Evolutionary conservation across 139 green algal genomes (phyloP).

Genomic region (Volvox reticuliferus): DNA sequence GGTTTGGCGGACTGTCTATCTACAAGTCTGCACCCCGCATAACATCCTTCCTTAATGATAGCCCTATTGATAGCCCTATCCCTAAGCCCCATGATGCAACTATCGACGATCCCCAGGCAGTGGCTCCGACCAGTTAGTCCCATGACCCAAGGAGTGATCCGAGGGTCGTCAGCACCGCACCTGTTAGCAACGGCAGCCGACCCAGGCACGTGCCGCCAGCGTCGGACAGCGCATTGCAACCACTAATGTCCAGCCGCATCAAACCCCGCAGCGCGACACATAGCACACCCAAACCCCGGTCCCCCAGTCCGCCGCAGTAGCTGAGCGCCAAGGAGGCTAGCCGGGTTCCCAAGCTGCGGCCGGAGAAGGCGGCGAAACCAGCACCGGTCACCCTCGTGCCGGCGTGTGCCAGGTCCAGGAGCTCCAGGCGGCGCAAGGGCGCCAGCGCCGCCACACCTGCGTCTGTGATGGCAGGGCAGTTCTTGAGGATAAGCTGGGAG

Average conservation of each 20-base stretch:
- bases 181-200: slow-evolving; percentile 52
- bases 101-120: no score
- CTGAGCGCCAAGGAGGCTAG: slow-evolving; percentile 60
- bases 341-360: neutral
- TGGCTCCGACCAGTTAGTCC: no score
- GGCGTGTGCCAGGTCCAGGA: slow-evolving; percentile 45
- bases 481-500: slow-evolving; percentile 17
- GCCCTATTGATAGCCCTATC: no score
- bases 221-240: slow-evolving; percentile 60
- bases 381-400: slow-evolving; percentile 22
- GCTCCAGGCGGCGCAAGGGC: slow-evolving; percentile 44
- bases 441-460: slow-evolving; percentile 51
- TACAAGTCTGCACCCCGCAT: neutral
- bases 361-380: slow-evolving; percentile 26
- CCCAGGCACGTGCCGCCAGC: slow-evolving; percentile 49
- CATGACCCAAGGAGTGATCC: no score
- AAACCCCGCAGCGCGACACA: slow-evolving; percentile 17
- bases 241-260: slow-evolving; percentile 48
- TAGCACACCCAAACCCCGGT: slow-evolving; percentile 52
- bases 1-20: no score
- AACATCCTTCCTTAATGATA: neutral
- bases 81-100: neutral
- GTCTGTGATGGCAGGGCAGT: slow-evolving; percentile 35
- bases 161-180: slow-evolving; percentile 31
- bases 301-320: slow-evolving; percentile 48